A percentile compares a stretch with the other conserved stretches of the same genome.
Evolutionary conservation across 1,284 basidiomycete genomes (phyloP).

Genomic region (Inonotus hispidus): DNA sequence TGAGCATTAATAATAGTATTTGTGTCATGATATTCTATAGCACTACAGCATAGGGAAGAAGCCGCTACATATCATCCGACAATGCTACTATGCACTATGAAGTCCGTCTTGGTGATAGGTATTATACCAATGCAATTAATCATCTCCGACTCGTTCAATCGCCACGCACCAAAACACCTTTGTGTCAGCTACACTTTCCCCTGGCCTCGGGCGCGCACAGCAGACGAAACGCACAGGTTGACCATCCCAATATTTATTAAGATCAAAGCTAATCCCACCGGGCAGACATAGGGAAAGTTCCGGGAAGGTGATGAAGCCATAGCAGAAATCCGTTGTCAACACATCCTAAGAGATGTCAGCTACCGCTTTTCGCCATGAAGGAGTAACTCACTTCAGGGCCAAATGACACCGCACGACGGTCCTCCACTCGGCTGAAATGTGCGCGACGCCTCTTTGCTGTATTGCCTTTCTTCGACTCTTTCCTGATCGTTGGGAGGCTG

Average conservation of each 20-base stretch:
- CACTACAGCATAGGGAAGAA: no score
- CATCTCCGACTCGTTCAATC: conserved; percentile 42
- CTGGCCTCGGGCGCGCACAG: conserved; percentile 49
- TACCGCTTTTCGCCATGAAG: neutral
- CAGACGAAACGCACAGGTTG: conserved; percentile 82
- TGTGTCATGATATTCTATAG: no score
- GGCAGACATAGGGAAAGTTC: conserved; percentile 66
- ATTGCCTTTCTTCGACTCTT: neutral
- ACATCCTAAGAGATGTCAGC: conserved; percentile 44
- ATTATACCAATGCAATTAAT: neutral
- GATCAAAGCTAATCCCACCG: conserved; percentile 70
- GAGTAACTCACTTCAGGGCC: conserved; percentile 29
- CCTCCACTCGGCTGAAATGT: neutral
- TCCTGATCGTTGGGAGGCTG: neutral
- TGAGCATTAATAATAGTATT: no score
- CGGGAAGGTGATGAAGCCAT: conserved; percentile 73
- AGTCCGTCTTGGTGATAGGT: neutral
- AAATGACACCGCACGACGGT: conserved; percentile 26
- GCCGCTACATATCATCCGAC: no score
- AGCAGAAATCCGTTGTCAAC: conserved; percentile 73
- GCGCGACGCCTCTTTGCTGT: neutral
- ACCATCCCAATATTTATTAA: conserved; percentile 89
- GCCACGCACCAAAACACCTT: conserved; percentile 66
- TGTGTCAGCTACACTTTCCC: conserved; percentile 36
- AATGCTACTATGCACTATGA: no score